Conservation (phyloP, 768 basidiomycete genomes). For the Cystofilobasidium capitatum region DNA sequence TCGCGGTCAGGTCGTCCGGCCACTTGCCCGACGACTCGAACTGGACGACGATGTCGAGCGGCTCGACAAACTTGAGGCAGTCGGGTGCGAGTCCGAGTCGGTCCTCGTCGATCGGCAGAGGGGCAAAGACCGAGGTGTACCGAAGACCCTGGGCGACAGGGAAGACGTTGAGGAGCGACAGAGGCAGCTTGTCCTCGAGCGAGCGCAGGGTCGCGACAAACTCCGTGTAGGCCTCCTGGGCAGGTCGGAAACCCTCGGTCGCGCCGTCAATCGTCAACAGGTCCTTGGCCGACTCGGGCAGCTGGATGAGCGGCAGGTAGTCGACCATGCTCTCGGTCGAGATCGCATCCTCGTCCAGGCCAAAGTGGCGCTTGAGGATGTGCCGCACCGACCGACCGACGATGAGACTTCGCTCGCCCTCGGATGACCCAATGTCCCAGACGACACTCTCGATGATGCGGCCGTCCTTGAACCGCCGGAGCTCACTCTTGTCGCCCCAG, state of each 20-base stretch:
- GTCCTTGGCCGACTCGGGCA: slow-evolving; percentile 38
- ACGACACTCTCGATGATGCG: slow-evolving; percentile 88
- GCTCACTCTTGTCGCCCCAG: slow-evolving; percentile 87
- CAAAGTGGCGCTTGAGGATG: slow-evolving; percentile 66
- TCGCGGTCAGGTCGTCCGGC: slow-evolving; percentile 87
- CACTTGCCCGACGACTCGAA: slow-evolving; percentile 87
- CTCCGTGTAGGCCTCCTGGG: slow-evolving; percentile 66
- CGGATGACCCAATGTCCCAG: slow-evolving; percentile 72
- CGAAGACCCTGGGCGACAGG: slow-evolving; percentile 65
- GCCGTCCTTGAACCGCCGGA: slow-evolving; percentile 92
- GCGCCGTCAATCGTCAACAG: slow-evolving; percentile 36
- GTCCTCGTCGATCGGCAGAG: slow-evolving; percentile 56
- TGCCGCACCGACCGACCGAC: slow-evolving; percentile 65
- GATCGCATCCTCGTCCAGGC: slow-evolving; percentile 42
- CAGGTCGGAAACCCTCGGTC: slow-evolving; percentile 43
- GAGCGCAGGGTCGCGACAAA: slow-evolving; percentile 66
- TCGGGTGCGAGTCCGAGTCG: slow-evolving; percentile 42
- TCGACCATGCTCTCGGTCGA: slow-evolving; percentile 43
- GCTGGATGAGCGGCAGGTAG: slow-evolving; percentile 34
- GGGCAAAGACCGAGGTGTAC: slow-evolving; percentile 71
- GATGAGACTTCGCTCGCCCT: slow-evolving; percentile 63
- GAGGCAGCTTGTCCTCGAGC: slow-evolving; percentile 54
- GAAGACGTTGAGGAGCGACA: slow-evolving; percentile 65
- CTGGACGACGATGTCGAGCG: slow-evolving; percentile 67
- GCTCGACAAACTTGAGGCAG: slow-evolving; percentile 57